Evolutionary conservation across 352 stramenopile genomes (phyloP).

Genomic region (Achlya hypogyna): DNA sequence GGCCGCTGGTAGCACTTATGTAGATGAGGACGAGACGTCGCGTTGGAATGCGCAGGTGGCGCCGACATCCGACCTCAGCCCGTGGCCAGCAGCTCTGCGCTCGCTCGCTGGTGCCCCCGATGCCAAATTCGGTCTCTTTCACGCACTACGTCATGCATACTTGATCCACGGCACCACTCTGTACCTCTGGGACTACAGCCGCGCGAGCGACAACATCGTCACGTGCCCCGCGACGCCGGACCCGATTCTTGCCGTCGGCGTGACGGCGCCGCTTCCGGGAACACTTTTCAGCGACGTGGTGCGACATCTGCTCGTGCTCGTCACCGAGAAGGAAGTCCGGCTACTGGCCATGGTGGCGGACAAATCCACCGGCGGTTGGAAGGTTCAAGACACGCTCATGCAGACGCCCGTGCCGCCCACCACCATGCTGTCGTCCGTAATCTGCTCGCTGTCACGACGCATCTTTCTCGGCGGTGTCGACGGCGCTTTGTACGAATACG

Average conservation of each 20-base stretch:
- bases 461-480: slow-evolving; percentile 96
- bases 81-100: not conserved
- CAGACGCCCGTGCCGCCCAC: not conserved
- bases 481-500: slow-evolving; percentile 90
- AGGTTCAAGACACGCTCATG: slow-evolving; percentile 18
- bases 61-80: not conserved
- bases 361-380: slow-evolving; percentile 4
- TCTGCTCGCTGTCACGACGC: slow-evolving; percentile 72
- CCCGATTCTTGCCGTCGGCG: not conserved
- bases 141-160: slow-evolving; percentile 1
- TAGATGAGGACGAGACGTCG: not conserved
- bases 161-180: not conserved
- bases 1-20: not conserved
- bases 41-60: not conserved
- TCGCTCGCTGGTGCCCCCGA: not conserved
- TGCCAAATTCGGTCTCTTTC: slow-evolving; percentile 10
- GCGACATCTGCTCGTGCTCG: slow-evolving; percentile 89
- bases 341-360: slow-evolving; percentile 85
- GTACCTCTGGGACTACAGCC: slow-evolving; percentile 11
- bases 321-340: slow-evolving; percentile 91
- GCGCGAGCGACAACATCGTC: not conserved
- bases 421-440: slow-evolving; percentile 31
- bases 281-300: slow-evolving; percentile 88
- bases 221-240: slow-evolving; percentile 9
- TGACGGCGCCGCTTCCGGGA: not conserved